Evolutionary conservation across 371 early-diverging fungal species (phyloP), one percentile per base, ranked within the genome.

Genomic region (Entomophthora muscae): DNA sequence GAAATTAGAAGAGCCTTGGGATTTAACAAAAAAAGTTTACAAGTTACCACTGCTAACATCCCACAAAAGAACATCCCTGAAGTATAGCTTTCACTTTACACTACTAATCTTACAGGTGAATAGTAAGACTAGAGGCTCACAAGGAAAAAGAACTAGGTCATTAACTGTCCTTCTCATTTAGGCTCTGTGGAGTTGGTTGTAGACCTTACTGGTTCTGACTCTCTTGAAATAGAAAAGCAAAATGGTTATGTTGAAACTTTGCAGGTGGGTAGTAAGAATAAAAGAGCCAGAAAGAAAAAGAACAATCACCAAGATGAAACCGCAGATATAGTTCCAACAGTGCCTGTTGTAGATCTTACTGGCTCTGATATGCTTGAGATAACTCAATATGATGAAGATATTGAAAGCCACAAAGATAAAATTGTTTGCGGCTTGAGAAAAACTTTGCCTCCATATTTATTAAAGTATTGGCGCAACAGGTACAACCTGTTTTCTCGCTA

Each of bases 381-480:
- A 10, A 10, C 17, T 42, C 5, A 42, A 42, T 42, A 10, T 42
- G 42, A 42, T 17, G 42, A 42, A 17, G 10, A 5, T 42, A 42
- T 42, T 42, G 42, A 42, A 17, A 42, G 5, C 42, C 42, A 42
- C 17, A 42, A 42, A 42, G 42, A 17, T 17, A 17, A 42, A 17
- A 42, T 42, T 17, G 42, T 42, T 42, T 42, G 42, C 17, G 42
- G 42, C 5, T 42, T 42, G 17, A 42, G 5, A 17, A 17, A 42
- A 33, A 61, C 12, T 23, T 23, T 61, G 23, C 61, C 61, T 22
- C 13, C 23, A 10, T 24, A 17, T n/a, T 23, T 61, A 30, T 29
- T 12, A 13, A 94, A 90, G 72, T 94, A 93, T 70, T 96, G 86
- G 81, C 53, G 67, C n/a, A 88, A 90, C 66, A 80, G 97, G 27